phyloP scores from a whole-genome alignment of 257 asterid species.

The Solanum chmielewskii region DNA sequence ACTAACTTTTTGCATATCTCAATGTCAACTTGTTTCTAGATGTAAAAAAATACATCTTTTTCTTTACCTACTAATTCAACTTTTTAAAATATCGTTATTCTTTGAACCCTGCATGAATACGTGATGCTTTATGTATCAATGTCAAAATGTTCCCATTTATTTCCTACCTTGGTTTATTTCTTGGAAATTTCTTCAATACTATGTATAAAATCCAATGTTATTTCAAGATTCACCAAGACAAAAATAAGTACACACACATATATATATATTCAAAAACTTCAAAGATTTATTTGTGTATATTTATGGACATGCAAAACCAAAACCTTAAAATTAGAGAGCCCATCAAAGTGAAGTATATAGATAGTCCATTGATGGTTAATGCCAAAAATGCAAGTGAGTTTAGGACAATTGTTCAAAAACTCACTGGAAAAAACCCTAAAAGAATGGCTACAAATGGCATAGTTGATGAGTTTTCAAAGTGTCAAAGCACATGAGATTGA shows the following conservation, averaged over 20 bases:
- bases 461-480: neutral
- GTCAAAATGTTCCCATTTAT: neutral
- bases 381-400: constrained; percentile 20
- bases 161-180: neutral
- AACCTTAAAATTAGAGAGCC: constrained; percentile 1
- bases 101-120: neutral
- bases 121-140: neutral
- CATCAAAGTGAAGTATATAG: constrained; percentile 18
- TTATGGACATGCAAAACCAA: neutral
- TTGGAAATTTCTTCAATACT: neutral
- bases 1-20: neutral
- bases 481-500: neutral
- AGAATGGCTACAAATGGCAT: neutral
- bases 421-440: constrained; percentile 12
- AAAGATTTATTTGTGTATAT: neutral
- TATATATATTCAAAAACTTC: neutral
- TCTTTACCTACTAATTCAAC: neutral
- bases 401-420: constrained; percentile 22
- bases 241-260: neutral
- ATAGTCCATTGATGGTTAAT: constrained; percentile 12
- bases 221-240: neutral
- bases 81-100: neutral
- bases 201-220: neutral
- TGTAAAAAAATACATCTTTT: neutral
- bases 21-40: neutral